Base-by-base conservation (phyloP, 257 asterid species). In the Fraxinus americana region DNA sequence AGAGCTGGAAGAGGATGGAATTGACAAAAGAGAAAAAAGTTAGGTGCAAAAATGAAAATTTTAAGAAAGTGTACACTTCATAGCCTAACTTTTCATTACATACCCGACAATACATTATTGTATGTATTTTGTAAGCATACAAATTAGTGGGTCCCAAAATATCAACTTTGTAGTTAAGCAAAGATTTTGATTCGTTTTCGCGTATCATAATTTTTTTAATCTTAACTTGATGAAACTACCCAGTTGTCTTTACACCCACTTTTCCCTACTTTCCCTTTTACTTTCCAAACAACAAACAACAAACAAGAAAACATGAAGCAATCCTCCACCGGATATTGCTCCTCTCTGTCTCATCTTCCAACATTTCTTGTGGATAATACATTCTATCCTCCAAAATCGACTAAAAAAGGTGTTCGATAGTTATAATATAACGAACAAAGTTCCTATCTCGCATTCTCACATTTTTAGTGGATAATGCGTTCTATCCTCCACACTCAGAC, bases 161-260 rank as follows among this genome's bases (percentile, higher is more conserved):
- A 59, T 59, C 29, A 21, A 59, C 67, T 59, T 59, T 59, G 0
- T 21, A 59, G 67, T 7, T 21, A 59, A 59, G 32, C 67, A 21
- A 59, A 59, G 67, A 59, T 59, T 23, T 23, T 59, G 67, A 59
- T 59, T 21, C 30, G 32, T 21, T 25, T 57, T 59, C 32, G 8
- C 23, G 27, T 2, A 59, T 59, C 67, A 59, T 7, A 59, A 21
- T 59, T 59, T 57, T 21, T 19, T 38, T 38, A 6, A n/a, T 21
- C 67, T 59, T 21, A 59, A 59, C 32, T 59, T 59, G 67, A 23
- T 21, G 67, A 21, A 59, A 21, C 67, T 59, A 59, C 29, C 67
- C 67, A 21, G 67, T n/a, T 59, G 67, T 59, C 67, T 23, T 59
- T 59, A n/a, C 13, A 59, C 67, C 67, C 23, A 59, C 67, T 59